These are phyloP conservation scores for Fusarium armeniacum DNA, from an alignment of 2,329 filamentous ascomycete species.

Conservation along the genomic window DNA sequence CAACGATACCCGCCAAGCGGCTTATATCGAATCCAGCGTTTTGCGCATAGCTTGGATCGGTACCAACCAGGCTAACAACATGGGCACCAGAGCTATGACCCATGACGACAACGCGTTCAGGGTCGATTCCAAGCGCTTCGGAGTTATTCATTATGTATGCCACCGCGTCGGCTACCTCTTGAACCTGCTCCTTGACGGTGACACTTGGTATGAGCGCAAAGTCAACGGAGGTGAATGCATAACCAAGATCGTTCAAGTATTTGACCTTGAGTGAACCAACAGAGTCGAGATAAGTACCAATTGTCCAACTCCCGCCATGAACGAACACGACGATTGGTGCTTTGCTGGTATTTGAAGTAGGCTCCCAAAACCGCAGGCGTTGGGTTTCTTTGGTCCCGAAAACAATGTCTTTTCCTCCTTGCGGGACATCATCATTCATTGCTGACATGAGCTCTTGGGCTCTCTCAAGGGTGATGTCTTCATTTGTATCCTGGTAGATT, in stretches of 20 bases:
- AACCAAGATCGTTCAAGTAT: background rate
- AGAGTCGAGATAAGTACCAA: conserved; percentile 19
- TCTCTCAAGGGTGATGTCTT: conserved; percentile 2
- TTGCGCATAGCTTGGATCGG: conserved; percentile 4
- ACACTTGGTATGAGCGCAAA: conserved; percentile 3
- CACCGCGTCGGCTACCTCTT: conserved; percentile 9
- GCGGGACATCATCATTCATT: conserved; percentile 5
- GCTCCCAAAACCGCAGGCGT: conserved; percentile 6
- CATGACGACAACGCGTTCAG: background rate
- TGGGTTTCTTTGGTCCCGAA: conserved; percentile 3
- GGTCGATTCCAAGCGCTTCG: accelerated
- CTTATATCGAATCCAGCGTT: background rate
- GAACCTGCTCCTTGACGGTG: conserved; percentile 12
- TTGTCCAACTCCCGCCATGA: conserved; percentile 18
- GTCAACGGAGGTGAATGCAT: conserved; percentile 3
- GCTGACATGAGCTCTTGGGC: background rate
- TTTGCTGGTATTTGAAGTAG: accelerated
- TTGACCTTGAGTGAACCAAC: conserved; percentile 10
- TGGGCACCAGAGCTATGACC: conserved; percentile 24
- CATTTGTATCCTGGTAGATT: conserved; percentile 2
- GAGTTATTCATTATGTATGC: background rate
- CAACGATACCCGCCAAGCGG: background rate
- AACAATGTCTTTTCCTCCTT: background rate
- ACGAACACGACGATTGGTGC: conserved; percentile 1
- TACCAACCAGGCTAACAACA: conserved; percentile 2